Evolutionary conservation across 2,329 filamentous ascomycete genomes (phyloP), one percentile per base, ranked within the genome.

Genomic region (Cercospora citrullina): DNA sequence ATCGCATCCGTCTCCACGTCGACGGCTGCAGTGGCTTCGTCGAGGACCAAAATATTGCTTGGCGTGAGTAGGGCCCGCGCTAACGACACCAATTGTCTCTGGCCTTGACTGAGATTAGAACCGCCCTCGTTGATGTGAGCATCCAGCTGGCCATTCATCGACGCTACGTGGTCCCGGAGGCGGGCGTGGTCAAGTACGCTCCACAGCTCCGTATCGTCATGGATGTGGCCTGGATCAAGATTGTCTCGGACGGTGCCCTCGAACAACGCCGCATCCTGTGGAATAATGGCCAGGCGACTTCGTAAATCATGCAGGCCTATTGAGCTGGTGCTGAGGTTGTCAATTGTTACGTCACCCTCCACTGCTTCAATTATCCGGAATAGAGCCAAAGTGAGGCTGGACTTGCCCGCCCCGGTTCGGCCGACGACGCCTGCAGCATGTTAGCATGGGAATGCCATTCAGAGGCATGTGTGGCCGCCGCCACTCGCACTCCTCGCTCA

Each of bases 171-270:
- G 69, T 97, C 93, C 80, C 95, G 96, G 66, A 99, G 85, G 76
- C 94, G 90, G 68, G 95, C 95, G 81, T 98, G 94, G 79, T 97
- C 94, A 92, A 76, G 74, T 3, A 72, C 67, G 64, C 91, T 96
- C 95, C 95, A 99, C 36, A 99, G 85, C 78, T 98, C 95, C 5
- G 94, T 97, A 80, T 99, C 96, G 80, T 97, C 94, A 77, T 97
- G 94, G 64, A 96, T 92, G 78, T 97, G 92, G 30, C 91, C 92
- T 26, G 96, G 96, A 78, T 99, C 95, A 45, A 98, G 86, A 77
- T 99, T 99, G 80, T 99, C 95, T 72, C 95, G 89, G 71, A 99
- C 87, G 8, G 91, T 94, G 61, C 94, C 94, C 80, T 96, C 93
- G 75, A 99, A 99, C 69, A 99, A 87, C 71, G 94, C 94, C 31